Evolutionary conservation across 2,329 filamentous ascomycete species (phyloP).

Genomic region (Calonectria pseudoturangicola): DNA sequence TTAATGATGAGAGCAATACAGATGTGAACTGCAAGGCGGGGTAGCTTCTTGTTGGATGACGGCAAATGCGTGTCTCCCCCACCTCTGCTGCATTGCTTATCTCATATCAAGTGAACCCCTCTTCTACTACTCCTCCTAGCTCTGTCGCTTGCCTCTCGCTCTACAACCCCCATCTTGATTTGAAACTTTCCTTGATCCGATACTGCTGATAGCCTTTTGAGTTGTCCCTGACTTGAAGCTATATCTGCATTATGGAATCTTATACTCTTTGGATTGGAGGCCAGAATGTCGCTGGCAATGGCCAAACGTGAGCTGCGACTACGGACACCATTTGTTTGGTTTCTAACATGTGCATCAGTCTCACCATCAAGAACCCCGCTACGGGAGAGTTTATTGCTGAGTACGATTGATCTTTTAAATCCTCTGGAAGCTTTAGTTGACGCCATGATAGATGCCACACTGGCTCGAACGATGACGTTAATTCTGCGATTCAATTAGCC

Average conservation of each 20-base stretch:
- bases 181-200: background rate
- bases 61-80: background rate
- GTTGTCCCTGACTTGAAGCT: too few species aligned
- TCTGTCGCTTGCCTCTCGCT: background rate
- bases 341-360: conserved; percentile 58
- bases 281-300: conserved; percentile 58
- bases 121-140: background rate
- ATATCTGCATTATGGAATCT: conserved; percentile 10
- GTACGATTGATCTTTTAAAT: conserved; percentile 56
- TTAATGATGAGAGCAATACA: background rate
- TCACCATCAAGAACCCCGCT: conserved; percentile 72
- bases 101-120: background rate
- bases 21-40: background rate
- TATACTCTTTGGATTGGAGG: conserved; percentile 54
- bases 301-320: conserved; percentile 66
- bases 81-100: conserved; percentile 1
- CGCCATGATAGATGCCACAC: conserved; percentile 52
- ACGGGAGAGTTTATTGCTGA: conserved; percentile 71
- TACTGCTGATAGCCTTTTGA: background rate
- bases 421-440: background rate
- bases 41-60: background rate
- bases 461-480: conserved; percentile 55
- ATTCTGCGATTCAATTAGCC: conserved; percentile 64
- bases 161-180: background rate
- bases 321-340: background rate